These are phyloP conservation scores for Neoscytalidium dimidiatum DNA, from an alignment of 2,329 filamentous ascomycete species.

Conservation along the genomic window DNA sequence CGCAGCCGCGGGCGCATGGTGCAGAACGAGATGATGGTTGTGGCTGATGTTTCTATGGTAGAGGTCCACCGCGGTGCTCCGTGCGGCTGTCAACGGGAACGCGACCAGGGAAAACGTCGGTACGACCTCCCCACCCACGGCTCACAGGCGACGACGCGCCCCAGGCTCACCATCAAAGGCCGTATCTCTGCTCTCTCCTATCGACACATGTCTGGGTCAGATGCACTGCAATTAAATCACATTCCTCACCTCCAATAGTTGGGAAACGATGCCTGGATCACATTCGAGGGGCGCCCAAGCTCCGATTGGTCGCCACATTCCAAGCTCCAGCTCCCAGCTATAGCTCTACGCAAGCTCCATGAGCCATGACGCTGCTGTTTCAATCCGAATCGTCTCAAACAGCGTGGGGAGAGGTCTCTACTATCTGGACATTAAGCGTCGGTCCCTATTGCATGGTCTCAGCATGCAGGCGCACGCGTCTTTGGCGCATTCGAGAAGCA, in stretches of 20 bases:
- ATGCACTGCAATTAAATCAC: no score
- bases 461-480: neutral
- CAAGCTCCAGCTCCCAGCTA: constrained; percentile 4
- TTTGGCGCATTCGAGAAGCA: neutral
- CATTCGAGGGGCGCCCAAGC: neutral
- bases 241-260: no score
- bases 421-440: neutral
- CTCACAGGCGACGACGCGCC: no score
- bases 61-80: neutral
- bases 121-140: neutral
- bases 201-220: no score
- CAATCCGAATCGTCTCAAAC: no score
- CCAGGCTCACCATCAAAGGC: no score
- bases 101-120: neutral
- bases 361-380: neutral
- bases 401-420: neutral
- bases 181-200: no score
- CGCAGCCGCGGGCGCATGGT: neutral
- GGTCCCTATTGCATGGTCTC: neutral
- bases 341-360: neutral
- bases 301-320: neutral
- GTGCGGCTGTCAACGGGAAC: neutral
- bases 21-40: neutral
- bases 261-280: no score
- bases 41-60: neutral